phyloP scores from a whole-genome alignment of 148 eudicot genomes.

The Silene conica region DNA sequence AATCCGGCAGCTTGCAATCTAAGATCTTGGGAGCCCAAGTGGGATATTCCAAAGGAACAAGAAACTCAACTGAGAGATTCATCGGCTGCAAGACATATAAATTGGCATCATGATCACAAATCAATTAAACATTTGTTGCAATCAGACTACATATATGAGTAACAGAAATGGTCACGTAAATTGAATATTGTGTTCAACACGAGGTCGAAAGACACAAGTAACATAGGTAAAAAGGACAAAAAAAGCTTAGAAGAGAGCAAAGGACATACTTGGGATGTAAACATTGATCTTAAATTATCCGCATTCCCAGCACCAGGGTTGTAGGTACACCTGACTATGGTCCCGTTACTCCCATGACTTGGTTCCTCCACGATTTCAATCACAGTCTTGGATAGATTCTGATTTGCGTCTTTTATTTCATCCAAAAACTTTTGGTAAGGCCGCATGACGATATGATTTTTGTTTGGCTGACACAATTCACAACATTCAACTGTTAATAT shows the following conservation, averaged over 20 bases:
- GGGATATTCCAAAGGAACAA: conserved; percentile 43
- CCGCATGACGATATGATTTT: conserved; percentile 18
- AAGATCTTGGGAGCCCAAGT: conserved; percentile 35
- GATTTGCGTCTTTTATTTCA: conserved; percentile 35
- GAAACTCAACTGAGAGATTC: conserved; percentile 25
- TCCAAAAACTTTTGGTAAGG: conserved; percentile 14
- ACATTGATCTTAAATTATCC: conserved; percentile 4
- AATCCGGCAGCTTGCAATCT: conserved; percentile 16
- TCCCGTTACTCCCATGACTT: conserved; percentile 27
- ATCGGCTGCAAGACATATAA: conserved; percentile 29
- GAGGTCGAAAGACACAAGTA: too few relatives aligned
- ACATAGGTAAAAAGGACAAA: not conserved
- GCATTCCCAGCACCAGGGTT: conserved; percentile 21
- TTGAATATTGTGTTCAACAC: too few relatives aligned
- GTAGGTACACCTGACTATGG: conserved; percentile 31
- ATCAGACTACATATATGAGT: too few relatives aligned
- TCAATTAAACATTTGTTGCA: not conserved
- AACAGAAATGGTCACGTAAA: not conserved
- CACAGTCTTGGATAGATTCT: conserved; percentile 27
- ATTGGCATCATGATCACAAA: not conserved
- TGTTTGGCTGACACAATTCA: not conserved
- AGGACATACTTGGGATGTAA: conserved; percentile 17
- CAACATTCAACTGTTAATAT: not conserved
- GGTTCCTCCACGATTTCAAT: conserved; percentile 25
- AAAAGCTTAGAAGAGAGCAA: not conserved